A percentile compares a stretch with the other conserved stretches of the same genome.
Evolutionary conservation across 306 rosid species (phyloP).

Genomic region (Rubus parviflorus): DNA sequence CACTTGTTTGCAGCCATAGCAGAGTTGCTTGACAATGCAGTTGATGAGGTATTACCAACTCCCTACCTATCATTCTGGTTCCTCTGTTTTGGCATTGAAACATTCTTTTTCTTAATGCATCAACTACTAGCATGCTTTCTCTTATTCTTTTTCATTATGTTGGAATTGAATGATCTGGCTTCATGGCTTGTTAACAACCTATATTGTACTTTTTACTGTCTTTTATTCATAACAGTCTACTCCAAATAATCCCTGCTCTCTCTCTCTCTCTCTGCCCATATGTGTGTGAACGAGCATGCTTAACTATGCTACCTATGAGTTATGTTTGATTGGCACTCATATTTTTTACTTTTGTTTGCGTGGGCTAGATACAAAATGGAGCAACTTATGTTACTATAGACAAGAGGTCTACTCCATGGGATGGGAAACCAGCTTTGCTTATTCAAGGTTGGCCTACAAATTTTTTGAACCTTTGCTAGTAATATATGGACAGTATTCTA

Average conservation of each 20-base stretch:
- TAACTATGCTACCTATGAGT: neutral
- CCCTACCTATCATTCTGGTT: neutral
- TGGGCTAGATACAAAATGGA: conserved; percentile 82
- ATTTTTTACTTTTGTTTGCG: conserved; percentile 22
- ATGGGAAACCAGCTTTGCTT: conserved; percentile 74
- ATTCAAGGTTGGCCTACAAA: conserved; percentile 56
- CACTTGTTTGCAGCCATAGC: conserved; percentile 67
- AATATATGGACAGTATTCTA: conserved; percentile 1
- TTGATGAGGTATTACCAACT: conserved; percentile 70
- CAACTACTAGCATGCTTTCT: neutral
- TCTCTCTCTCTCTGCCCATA: neutral
- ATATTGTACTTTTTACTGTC: neutral
- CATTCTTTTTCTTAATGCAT: neutral
- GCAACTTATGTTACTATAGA: conserved; percentile 86
- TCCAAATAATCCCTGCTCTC: neutral
- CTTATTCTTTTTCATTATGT: neutral
- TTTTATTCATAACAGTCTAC: too few relatives aligned
- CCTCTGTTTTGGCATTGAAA: neutral
- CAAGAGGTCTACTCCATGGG: conserved; percentile 68
- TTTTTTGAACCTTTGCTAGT: neutral
- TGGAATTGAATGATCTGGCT: neutral
- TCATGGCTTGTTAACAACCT: neutral
- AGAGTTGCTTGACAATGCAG: conserved; percentile 88
- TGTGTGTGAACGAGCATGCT: neutral
- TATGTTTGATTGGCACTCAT: conserved; percentile 20